These are phyloP conservation scores for Nicotiana benthamiana DNA, from an alignment of 257 asterid species.

Conservation along the genomic window DNA sequence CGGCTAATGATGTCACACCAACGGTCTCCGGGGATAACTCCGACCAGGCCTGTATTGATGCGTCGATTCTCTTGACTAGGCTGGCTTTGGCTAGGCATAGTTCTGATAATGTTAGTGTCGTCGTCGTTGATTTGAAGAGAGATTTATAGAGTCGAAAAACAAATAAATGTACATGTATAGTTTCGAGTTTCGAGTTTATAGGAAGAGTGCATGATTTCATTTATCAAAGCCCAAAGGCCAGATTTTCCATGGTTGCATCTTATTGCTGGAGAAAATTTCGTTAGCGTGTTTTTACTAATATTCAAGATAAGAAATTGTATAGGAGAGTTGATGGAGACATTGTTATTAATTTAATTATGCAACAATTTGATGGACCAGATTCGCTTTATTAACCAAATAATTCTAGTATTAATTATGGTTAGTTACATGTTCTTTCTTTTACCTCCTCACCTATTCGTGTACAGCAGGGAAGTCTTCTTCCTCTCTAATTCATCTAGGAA, in stretches of 20 bases:
- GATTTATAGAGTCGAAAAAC: background rate
- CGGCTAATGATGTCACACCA: conserved; percentile 31
- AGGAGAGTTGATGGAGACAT: too few relatives aligned
- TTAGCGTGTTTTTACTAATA: too few relatives aligned
- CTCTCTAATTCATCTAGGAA: too few relatives aligned
- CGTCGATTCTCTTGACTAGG: conserved; percentile 82
- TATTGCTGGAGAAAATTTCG: too few relatives aligned
- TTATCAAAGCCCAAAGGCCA: background rate
- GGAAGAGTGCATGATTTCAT: background rate
- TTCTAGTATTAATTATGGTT: too few relatives aligned
- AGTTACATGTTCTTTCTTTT: too few relatives aligned
- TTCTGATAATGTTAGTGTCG: conserved; percentile 77
- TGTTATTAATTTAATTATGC: too few relatives aligned
- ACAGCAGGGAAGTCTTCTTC: too few relatives aligned
- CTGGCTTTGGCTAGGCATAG: conserved; percentile 85
- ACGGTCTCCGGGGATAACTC: conserved; percentile 51
- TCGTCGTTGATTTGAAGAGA: conserved; percentile 70
- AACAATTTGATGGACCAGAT: too few relatives aligned
- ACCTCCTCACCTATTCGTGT: too few relatives aligned
- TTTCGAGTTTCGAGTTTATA: background rate
- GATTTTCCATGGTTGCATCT: background rate
- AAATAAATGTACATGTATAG: background rate
- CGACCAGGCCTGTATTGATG: conserved; percentile 84
- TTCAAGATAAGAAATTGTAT: too few relatives aligned
- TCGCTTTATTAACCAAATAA: too few relatives aligned